Base-by-base conservation (phyloP, 805 yeast genomes). In the Tetrapisispora nanseiensis region DNA sequence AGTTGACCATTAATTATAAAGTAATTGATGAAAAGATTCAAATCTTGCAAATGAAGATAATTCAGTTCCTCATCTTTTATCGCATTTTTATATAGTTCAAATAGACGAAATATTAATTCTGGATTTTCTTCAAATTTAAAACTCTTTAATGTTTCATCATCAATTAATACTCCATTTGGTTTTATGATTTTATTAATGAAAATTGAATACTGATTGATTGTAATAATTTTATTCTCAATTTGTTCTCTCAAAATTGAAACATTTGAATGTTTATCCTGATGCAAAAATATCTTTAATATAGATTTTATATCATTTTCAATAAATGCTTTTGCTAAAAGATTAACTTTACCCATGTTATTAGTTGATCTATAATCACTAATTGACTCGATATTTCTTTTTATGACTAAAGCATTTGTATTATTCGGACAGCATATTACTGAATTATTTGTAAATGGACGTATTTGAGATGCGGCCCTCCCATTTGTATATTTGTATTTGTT, bases 1-100 rank as follows among this genome's bases (percentile, higher is more conserved):
- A 56, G 39, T 30, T 53, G 54, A 6, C 49, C 53, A 19, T 29
- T 21, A 10, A 27, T 30, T 6, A 44, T 37, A 15, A 44, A 47
- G 22, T 22, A 39, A 4, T 15, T 11, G 13, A 44, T 34, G 18
- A 44, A 34, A 3, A 27, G 4, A 36, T 44, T 47, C 19, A 42
- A 13, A 42, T 47, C 50, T 20, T 31, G 18, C 23, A 35, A 34
- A 16, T 22, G 30, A 28, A 29, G 24, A 19, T 4, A 19, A 7
- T 31, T 39, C 8, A 39, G 28, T 2, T 19, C 6, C 10, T 19
- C 19, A 28, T 20, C 8, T 12, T 3, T n/a, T 4, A 31, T 22
- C 6, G 36, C 6, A 16, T 37, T 21, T 8, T 13, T 13, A 13
- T 38, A 38, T 19, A 18, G n/a, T 23, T 23, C 16, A 18, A 30